phyloP scores from a whole-genome alignment of 2,329 filamentous ascomycete species.

The Nectriaceae sp. region DNA sequence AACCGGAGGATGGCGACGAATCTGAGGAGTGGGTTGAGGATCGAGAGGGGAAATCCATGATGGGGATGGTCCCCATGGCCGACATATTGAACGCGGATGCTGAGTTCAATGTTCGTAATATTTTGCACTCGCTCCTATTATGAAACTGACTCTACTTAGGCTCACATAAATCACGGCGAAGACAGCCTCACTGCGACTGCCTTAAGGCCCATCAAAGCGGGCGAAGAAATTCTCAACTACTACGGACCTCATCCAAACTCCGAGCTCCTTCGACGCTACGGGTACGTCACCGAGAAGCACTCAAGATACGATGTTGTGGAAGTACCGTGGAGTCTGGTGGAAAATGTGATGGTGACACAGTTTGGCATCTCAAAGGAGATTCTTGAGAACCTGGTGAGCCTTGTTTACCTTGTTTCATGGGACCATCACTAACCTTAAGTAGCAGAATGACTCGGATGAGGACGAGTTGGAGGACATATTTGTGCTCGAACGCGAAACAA shows the following conservation, averaged over 20 bases:
- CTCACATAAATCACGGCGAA: slow-evolving; percentile 56
- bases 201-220: slow-evolving; percentile 66
- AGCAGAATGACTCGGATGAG: slow-evolving; percentile 55
- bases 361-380: slow-evolving; percentile 40
- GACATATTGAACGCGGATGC: slow-evolving; percentile 90
- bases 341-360: slow-evolving; percentile 43
- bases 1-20: slow-evolving; percentile 59
- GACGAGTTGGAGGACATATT: slow-evolving; percentile 75
- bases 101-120: slow-evolving; percentile 70
- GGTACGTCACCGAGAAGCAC: slow-evolving; percentile 82
- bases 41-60: slow-evolving; percentile 56
- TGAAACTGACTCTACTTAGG: slow-evolving; percentile 40
- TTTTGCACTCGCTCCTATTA: not conserved
- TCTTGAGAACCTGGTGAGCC: slow-evolving; percentile 45
- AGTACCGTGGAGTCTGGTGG: slow-evolving; percentile 63
- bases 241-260: slow-evolving; percentile 83
- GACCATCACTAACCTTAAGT: slow-evolving; percentile 21
- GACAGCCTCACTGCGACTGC: slow-evolving; percentile 69
- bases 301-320: slow-evolving; percentile 82
- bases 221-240: slow-evolving; percentile 84
- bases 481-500: slow-evolving; percentile 61
- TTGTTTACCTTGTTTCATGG: not conserved
- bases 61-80: slow-evolving; percentile 90
- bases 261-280: slow-evolving; percentile 81
- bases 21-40: slow-evolving; percentile 68